These are phyloP conservation scores for Coemansia sp. DNA, from an alignment of 192 early-diverging fungal genomes.

Conservation along the genomic window DNA sequence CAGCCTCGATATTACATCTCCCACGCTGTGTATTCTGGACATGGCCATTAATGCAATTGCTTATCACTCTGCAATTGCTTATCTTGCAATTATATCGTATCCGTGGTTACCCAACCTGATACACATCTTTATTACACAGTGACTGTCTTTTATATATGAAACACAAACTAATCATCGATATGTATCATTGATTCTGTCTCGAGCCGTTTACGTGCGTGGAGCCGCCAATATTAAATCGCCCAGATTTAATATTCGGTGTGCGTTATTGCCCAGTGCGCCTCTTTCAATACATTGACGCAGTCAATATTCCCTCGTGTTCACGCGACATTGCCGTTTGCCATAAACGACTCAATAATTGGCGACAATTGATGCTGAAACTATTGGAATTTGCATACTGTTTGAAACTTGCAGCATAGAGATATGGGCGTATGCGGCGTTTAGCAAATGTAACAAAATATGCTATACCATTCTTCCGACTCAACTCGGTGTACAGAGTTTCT, in stretches of 20 bases:
- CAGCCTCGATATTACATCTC: too few species aligned
- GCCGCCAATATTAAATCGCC: not conserved
- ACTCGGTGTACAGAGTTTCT: too few species aligned
- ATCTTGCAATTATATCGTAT: not conserved
- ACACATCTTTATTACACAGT: not conserved
- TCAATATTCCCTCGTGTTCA: not conserved
- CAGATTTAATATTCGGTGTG: constrained; percentile 3
- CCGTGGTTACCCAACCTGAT: not conserved
- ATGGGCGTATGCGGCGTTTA: too few species aligned
- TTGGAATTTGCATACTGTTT: too few species aligned
- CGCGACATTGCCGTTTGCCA: constrained; percentile 1
- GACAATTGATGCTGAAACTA: not conserved
- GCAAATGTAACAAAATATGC: too few species aligned
- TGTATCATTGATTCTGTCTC: not conserved
- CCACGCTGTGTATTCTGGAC: too few species aligned
- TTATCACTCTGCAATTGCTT: too few species aligned
- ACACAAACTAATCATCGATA: not conserved
- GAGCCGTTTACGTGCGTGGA: not conserved
- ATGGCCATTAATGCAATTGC: too few species aligned
- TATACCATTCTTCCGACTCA: too few species aligned
- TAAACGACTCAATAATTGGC: not conserved
- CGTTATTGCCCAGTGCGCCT: constrained; percentile 5
- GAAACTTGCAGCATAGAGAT: too few species aligned
- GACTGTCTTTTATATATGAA: not conserved
- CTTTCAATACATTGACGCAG: constrained; percentile 2